Percentiles rank a stretch among this genome's conserved stretches.
These are phyloP conservation scores for Phaeotremella skinneri DNA, from an alignment of 768 basidiomycete species.

Conservation along the genomic window DNA sequence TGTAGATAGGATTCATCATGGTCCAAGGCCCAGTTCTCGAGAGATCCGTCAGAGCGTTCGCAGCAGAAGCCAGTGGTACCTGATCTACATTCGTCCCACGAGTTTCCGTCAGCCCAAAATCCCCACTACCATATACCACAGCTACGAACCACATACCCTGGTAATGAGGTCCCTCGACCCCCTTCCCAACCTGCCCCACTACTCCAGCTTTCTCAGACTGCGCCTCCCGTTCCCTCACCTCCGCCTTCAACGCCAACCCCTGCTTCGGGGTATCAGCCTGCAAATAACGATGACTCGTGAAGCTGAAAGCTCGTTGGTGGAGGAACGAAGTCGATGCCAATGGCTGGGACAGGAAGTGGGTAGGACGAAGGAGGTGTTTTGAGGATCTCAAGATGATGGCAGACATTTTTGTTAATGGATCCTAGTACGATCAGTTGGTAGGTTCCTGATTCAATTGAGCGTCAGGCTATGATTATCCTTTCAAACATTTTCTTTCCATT, in stretches of 20 bases:
- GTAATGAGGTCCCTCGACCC: constrained; percentile 47
- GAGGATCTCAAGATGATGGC: background rate
- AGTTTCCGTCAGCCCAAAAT: constrained; percentile 4
- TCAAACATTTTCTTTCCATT: too few relatives aligned
- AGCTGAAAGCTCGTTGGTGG: constrained; percentile 4
- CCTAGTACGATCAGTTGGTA: too few relatives aligned
- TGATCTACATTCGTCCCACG: constrained; percentile 19
- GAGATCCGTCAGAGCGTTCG: constrained; percentile 32
- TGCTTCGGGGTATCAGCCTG: constrained; percentile 16
- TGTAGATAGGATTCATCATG: constrained; percentile 88
- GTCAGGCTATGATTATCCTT: too few relatives aligned
- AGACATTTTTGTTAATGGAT: background rate
- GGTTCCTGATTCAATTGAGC: too few relatives aligned
- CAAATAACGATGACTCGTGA: constrained; percentile 8
- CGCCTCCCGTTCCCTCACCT: constrained; percentile 31
- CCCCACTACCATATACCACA: background rate
- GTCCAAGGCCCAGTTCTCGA: constrained; percentile 63
- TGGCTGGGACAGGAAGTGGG: background rate
- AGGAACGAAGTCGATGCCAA: constrained; percentile 4
- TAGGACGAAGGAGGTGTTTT: background rate
- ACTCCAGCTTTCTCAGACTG: constrained; percentile 6
- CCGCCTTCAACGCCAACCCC: constrained; percentile 26
- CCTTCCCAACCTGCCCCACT: constrained; percentile 35
- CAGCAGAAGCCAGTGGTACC: constrained; percentile 7
- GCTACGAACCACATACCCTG: constrained; percentile 36